Evolutionary conservation across 2,329 filamentous ascomycete genomes (phyloP).

Genomic region (Alternaria incomplexa): DNA sequence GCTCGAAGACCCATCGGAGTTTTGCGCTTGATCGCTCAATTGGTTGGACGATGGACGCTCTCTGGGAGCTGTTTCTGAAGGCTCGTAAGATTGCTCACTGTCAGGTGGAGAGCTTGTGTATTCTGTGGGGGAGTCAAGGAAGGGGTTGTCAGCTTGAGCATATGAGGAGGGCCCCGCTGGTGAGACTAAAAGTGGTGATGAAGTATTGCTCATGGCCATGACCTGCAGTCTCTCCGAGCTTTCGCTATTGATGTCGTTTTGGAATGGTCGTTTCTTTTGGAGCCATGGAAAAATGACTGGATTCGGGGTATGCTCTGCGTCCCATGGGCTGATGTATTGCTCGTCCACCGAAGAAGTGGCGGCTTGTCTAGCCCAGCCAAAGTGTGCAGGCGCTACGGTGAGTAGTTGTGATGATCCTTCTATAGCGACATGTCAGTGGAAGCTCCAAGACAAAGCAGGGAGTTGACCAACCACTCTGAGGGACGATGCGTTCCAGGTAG

Average conservation of each 20-base stretch:
- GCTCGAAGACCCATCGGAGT: neutral
- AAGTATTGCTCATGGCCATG: neutral
- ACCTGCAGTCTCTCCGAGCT: neutral
- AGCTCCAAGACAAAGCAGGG: neutral
- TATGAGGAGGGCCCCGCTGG: neutral
- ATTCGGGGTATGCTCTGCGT: constrained; percentile 16
- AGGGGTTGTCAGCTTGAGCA: neutral
- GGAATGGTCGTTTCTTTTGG: neutral
- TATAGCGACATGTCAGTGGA: neutral
- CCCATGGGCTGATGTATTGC: constrained; percentile 13
- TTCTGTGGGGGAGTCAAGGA: neutral
- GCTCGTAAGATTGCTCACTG: neutral
- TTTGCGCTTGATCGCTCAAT: neutral
- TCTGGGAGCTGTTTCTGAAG: neutral
- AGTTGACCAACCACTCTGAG: neutral
- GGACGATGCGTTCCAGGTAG: neutral
- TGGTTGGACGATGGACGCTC: neutral
- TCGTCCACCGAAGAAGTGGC: neutral
- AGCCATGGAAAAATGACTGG: constrained; percentile 18
- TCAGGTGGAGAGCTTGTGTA: neutral
- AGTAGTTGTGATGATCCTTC: constrained; percentile 10
- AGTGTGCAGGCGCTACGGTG: neutral
- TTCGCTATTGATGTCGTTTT: neutral
- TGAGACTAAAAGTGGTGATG: neutral
- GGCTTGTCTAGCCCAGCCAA: neutral